Evolutionary conservation across 192 early-diverging fungal species (phyloP), one percentile per base, ranked within the genome.

Genomic region (Coemansia nantahalensis): DNA sequence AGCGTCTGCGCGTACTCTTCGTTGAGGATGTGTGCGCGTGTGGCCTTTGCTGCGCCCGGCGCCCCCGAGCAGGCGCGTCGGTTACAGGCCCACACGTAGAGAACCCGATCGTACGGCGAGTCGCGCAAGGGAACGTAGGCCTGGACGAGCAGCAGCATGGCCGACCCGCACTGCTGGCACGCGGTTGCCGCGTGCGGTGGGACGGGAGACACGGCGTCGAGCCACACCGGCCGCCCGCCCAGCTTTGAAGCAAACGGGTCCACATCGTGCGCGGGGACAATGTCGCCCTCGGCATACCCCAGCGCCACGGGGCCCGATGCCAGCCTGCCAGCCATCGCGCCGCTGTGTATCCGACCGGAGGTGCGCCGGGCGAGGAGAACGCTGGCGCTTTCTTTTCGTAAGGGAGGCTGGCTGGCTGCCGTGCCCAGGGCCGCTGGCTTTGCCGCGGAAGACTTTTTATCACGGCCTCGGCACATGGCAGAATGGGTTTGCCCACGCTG

Each of bases 21-120:
- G 43, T 90, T 85, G 19, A 84, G 64, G 52, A 80, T 44, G 46
- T 90, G 82, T 12, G 79, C 83, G 10, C 89, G 79, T 5, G 86
- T 39, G 4, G 71, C 86, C 10, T 65, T 66, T 38, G 85, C 81
- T 32, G 82, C 82, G 8, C 82, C 78, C 1, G 67, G 54, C 55
- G 80, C 82, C 14, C 81, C 81, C 64, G 86, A 84, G 62, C 92
- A 94, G n/a, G 60, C 50, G 18, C 84, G 77, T 23, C 77, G 79
- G 46, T 88, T 90, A 68, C 92, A 94, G 16, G 77, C 86, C 83
- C 86, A 88, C 3, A 92, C 68, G 65, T 94, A 94, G 14, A 90
- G 65, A 0, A 86, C 81, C 19, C 92, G 75, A 48, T 90, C 86
- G 57, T 80, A 88, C 21, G 80, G 49, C 13, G 86, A 86, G 26